These are phyloP conservation scores for Umbilicus rupestris DNA, from an alignment of 164 flowering plant genomes.

Conservation along the genomic window DNA sequence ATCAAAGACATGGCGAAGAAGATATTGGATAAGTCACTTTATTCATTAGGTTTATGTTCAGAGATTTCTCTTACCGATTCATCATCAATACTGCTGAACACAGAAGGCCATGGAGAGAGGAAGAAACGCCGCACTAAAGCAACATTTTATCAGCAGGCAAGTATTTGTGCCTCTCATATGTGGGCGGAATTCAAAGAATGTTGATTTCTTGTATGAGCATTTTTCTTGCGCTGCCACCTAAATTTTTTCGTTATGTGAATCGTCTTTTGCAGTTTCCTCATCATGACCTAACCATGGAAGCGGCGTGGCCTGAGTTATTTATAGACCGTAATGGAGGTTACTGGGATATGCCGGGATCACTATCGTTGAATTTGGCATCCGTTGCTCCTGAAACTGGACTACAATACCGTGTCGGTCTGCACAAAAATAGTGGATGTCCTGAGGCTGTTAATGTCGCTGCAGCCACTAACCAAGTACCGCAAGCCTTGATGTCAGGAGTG, in stretches of 20 bases:
- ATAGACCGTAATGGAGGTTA: constrained; percentile 64
- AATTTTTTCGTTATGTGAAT: background rate
- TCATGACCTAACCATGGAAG: constrained; percentile 77
- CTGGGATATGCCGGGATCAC: constrained; percentile 78
- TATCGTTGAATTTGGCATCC: constrained; percentile 64
- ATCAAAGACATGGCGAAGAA: constrained; percentile 43
- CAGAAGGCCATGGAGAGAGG: constrained; percentile 58
- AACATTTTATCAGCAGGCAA: constrained; percentile 54
- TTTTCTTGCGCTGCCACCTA: constrained; percentile 2
- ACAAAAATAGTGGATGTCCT: constrained; percentile 57
- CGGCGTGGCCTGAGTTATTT: constrained; percentile 85
- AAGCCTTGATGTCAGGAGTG: constrained; percentile 61
- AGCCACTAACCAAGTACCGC: constrained; percentile 35
- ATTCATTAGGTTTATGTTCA: constrained; percentile 43
- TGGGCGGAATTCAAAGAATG: background rate
- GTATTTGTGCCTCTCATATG: constrained; percentile 4
- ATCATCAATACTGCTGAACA: constrained; percentile 47
- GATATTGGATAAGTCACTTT: constrained; percentile 70
- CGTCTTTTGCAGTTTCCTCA: constrained; percentile 48
- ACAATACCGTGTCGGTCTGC: constrained; percentile 63
- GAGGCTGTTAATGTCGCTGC: constrained; percentile 26
- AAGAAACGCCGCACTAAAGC: constrained; percentile 49
- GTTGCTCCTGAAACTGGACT: constrained; percentile 53
- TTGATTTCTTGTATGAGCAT: background rate
- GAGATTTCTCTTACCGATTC: constrained; percentile 33